These are phyloP conservation scores for Mucor irregularis DNA, from an alignment of 371 early-diverging fungal species.

Conservation along the genomic window DNA sequence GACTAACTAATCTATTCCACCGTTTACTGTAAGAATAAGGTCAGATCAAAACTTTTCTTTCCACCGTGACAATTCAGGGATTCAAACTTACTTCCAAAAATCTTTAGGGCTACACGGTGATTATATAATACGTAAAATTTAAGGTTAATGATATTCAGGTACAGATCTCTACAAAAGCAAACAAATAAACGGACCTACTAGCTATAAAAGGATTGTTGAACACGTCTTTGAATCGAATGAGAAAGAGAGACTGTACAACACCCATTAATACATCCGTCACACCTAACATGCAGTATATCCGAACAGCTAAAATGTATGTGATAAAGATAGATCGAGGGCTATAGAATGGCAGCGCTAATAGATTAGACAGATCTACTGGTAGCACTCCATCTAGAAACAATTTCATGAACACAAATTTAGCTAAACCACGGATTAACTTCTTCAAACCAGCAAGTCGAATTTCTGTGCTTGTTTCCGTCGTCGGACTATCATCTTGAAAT, in stretches of 20 bases:
- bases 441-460: constrained; percentile 4
- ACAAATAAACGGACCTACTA: constrained; percentile 5
- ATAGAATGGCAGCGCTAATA: constrained; percentile 8
- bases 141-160: background rate
- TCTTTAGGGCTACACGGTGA: constrained; percentile 13
- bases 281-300: constrained; percentile 23
- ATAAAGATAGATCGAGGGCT: constrained; percentile 4
- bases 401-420: constrained; percentile 12
- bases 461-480: background rate
- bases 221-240: constrained; percentile 15
- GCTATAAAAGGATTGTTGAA: constrained; percentile 24
- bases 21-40: constrained; percentile 5
- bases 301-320: constrained; percentile 11
- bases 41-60: background rate
- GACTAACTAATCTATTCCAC: constrained; percentile 19
- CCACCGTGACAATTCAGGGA: background rate
- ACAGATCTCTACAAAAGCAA: background rate
- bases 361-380: constrained; percentile 2
- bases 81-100: constrained; percentile 21
- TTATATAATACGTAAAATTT: background rate
- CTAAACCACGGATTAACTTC: constrained; percentile 5
- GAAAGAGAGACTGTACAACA: constrained; percentile 8
- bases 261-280: constrained; percentile 22
- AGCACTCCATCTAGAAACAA: background rate
- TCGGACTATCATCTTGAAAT: constrained; percentile 17